A percentile compares a stretch with the other conserved stretches of the same genome.
Evolutionary conservation across 2,329 filamentous ascomycete species (phyloP).

Genomic region (Plenodomus tracheiphilus): DNA sequence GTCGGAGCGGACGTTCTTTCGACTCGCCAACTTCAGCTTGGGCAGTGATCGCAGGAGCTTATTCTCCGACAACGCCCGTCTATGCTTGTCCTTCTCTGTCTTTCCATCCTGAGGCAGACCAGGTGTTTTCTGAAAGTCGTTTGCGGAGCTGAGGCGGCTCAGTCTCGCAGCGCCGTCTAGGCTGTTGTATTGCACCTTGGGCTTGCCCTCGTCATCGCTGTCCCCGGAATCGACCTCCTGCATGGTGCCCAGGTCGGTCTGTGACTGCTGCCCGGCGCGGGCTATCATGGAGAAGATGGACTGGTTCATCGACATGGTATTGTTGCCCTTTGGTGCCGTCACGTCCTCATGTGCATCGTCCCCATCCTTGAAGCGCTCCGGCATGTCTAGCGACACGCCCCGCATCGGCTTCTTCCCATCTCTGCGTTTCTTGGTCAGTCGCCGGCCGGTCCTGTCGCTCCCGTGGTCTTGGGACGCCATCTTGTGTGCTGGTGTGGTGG

Average conservation of each 20-base stretch:
- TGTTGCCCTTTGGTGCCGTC: conserved; percentile 56
- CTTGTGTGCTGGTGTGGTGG: conserved; percentile 12
- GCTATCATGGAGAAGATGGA: conserved; percentile 93
- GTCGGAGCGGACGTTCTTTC: conserved; percentile 34
- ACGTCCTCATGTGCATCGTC: conserved; percentile 65
- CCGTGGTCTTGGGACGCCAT: conserved; percentile 42
- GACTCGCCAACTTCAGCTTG: conserved; percentile 52
- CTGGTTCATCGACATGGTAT: conserved; percentile 78
- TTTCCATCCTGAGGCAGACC: conserved; percentile 20
- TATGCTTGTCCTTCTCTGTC: conserved; percentile 49
- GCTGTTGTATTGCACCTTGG: conserved; percentile 26
- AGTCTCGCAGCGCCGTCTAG: conserved; percentile 41
- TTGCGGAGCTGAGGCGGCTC: conserved; percentile 40
- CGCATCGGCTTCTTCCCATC: conserved; percentile 32
- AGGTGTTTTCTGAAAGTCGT: conserved; percentile 28
- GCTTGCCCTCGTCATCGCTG: conserved; percentile 60
- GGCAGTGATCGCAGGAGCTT: conserved; percentile 69
- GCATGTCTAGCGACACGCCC: conserved; percentile 55
- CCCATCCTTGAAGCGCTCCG: conserved; percentile 61
- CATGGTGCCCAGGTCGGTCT: conserved; percentile 80
- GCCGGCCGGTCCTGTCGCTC: conserved; percentile 31
- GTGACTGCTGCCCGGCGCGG: conserved; percentile 79
- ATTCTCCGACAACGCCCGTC: conserved; percentile 65
- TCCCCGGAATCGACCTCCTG: conserved; percentile 74
- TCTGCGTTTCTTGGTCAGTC: conserved; percentile 40